A percentile compares a stretch with the other conserved stretches of the same genome.
phyloP scores from a whole-genome alignment of 306 rosid genomes.

The peach (Prunus persica) region Prunus_persica_NCBIv2 NC_034012.1:25164501-25165000 shows the following conservation, averaged over 20 bases:
- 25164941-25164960: constrained; percentile 96
- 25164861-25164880: constrained; percentile 84
- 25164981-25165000: constrained; percentile 93
- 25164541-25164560: constrained; percentile 23
- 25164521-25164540: constrained; percentile 13
- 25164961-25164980: constrained; percentile 96
- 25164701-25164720: constrained; percentile 94
- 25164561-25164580: constrained; percentile 87
- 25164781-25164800: constrained; percentile 91
- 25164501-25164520: constrained; percentile 2
- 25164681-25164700: constrained; percentile 98
- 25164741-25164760: constrained; percentile 90
- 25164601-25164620: constrained; percentile 94
- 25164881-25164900: constrained; percentile 87
- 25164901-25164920: constrained; percentile 89
- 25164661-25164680: constrained; percentile 88
- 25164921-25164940: constrained; percentile 91
- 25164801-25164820: constrained; percentile 86
- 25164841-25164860: constrained; percentile 96
- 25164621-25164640: constrained; percentile 76
- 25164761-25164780: constrained; percentile 88
- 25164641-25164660: constrained; percentile 68
- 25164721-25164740: constrained; percentile 89
- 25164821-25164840: constrained; percentile 88
- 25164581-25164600: constrained; percentile 78